These are phyloP conservation scores for Sarocladiaceae sp. DNA, from an alignment of 2,329 filamentous ascomycete species.

Conservation along the genomic window DNA sequence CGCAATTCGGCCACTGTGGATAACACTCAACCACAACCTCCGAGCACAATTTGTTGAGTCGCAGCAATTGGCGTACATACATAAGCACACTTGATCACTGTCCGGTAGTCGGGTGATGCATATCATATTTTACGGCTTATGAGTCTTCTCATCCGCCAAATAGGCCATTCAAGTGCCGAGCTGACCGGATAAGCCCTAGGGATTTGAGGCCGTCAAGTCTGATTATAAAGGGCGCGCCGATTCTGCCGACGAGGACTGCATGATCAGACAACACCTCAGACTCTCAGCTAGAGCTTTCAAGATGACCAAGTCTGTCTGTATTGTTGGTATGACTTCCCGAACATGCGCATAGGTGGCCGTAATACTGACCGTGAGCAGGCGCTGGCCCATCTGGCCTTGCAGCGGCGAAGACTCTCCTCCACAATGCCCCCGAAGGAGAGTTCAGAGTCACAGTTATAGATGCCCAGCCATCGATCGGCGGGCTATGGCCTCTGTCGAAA, in stretches of 20 bases:
- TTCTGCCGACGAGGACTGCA: neutral
- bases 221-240: neutral
- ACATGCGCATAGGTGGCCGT: neutral
- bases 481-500: conserved; percentile 65
- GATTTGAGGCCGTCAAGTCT: too few relatives aligned
- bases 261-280: conserved; percentile 35
- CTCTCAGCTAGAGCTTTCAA: neutral
- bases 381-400: conserved; percentile 66
- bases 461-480: conserved; percentile 60
- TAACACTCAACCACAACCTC: too few relatives aligned
- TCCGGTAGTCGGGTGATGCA: too few relatives aligned
- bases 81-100: too few relatives aligned
- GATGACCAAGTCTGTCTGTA: conserved; percentile 37
- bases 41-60: too few relatives aligned
- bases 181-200: too few relatives aligned
- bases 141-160: too few relatives aligned
- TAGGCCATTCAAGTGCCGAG: too few relatives aligned
- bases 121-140: too few relatives aligned
- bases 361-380: conserved; percentile 36
- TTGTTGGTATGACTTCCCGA: conserved; percentile 29
- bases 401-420: conserved; percentile 68
- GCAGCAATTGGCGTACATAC: too few relatives aligned
- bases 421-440: conserved; percentile 46
- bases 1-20: too few relatives aligned
- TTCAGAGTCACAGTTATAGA: conserved; percentile 75